These are phyloP conservation scores for Cyanidioschyzon merolae DNA, from an alignment of 23 red algal genomes.

Conservation along the genomic window DNA sequence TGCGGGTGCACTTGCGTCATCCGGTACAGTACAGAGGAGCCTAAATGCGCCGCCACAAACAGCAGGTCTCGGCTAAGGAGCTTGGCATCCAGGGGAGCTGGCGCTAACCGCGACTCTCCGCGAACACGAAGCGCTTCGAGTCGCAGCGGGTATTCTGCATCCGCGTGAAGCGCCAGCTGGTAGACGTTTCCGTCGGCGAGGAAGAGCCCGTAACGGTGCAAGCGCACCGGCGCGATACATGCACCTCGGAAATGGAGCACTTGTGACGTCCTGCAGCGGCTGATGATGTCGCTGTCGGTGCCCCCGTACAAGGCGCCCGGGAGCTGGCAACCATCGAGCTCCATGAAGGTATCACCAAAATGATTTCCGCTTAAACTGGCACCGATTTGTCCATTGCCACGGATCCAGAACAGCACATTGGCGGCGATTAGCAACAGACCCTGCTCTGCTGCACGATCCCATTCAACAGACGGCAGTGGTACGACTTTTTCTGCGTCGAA, in stretches of 20 bases:
- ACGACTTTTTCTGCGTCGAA: constrained; percentile 27
- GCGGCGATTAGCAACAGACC: constrained; percentile 38
- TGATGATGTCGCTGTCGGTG: not conserved
- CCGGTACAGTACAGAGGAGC: not conserved
- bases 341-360: constrained; percentile 51
- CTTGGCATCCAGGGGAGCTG: not conserved
- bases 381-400: constrained; percentile 32
- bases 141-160: not conserved
- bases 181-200: not conserved
- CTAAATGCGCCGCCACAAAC: constrained; percentile 1
- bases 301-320: constrained; percentile 4
- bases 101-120: not conserved
- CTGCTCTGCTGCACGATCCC: constrained; percentile 37
- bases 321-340: not conserved
- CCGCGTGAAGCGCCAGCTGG: not conserved
- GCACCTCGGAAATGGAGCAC: not conserved
- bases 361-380: constrained; percentile 46
- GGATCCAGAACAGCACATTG: constrained; percentile 48
- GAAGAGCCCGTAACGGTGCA: not conserved
- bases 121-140: not conserved
- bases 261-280: not conserved
- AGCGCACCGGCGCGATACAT: not conserved
- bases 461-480: constrained; percentile 13
- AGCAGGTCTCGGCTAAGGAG: not conserved
- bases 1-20: not conserved